Evolutionary conservation across 73 alveolate genomes (phyloP).

Genomic region (Blepharisma japonicum): DNA sequence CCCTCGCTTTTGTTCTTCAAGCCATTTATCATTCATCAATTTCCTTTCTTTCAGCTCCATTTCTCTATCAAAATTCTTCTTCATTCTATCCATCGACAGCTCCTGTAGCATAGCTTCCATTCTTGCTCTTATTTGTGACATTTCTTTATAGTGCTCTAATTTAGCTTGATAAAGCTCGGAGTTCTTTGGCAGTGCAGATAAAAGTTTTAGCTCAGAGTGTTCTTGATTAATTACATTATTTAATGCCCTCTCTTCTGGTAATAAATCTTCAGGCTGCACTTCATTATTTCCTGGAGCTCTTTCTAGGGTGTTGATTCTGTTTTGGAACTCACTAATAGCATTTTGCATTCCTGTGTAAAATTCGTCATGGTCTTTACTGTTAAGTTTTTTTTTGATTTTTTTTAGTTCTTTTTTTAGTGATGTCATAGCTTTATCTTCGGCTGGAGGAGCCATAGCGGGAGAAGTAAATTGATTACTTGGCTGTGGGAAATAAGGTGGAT

Average conservation of each 20-base stretch:
- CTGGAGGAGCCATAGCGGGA: not conserved
- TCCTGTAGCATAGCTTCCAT: conserved; percentile 19
- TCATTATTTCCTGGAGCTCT: not conserved
- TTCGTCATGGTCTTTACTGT: not conserved
- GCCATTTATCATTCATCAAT: not conserved
- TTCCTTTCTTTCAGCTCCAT: not conserved
- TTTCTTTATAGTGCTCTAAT: not conserved
- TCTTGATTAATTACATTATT: not conserved
- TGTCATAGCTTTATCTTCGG: not conserved
- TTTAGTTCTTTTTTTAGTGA: conserved; percentile 19
- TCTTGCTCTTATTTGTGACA: conserved; percentile 14
- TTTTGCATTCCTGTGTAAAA: not conserved
- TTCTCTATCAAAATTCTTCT: not conserved
- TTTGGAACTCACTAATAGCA: not conserved
- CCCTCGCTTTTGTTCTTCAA: not conserved
- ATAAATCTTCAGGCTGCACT: not conserved
- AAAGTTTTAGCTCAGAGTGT: not conserved
- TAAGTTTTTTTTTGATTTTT: not conserved
- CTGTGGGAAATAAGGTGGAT: not conserved
- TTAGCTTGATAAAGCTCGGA: conserved; percentile 16
- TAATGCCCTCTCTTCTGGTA: conserved; percentile 5
- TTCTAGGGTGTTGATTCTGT: not conserved
- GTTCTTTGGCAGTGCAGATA: not conserved
- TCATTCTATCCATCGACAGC: not conserved
- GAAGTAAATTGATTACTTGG: not conserved